Percentiles rank a stretch among this genome's conserved stretches.
Evolutionary conservation across 371 early-diverging fungal species (phyloP).

Genomic region (Chytridiales sp.): DNA sequence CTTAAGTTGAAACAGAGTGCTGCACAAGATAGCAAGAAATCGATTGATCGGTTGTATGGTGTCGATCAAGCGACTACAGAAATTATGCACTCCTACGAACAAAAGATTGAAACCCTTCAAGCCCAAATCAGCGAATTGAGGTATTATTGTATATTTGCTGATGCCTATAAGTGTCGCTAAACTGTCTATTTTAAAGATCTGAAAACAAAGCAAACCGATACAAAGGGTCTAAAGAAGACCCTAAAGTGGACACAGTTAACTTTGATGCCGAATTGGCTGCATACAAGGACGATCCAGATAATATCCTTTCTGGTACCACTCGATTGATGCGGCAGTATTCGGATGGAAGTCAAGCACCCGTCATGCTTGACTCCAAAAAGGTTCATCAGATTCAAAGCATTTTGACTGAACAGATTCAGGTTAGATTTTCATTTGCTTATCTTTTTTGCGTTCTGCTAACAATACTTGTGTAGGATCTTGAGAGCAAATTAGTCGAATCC

Average conservation of each 20-base stretch:
- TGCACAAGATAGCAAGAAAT: no score
- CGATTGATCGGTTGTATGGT: no score
- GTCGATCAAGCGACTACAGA: conserved; percentile 37
- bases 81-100: conserved; percentile 41
- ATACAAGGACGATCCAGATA: conserved; percentile 9
- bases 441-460: background rate
- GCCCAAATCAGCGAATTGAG: conserved; percentile 21
- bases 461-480: conserved; percentile 12
- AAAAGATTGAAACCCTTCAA: conserved; percentile 11
- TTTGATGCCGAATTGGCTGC: conserved; percentile 5
- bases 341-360: background rate
- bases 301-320: background rate
- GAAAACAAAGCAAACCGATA: background rate
- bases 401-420: conserved; percentile 20
- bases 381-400: conserved; percentile 4
- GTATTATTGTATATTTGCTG: no score
- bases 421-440: no score
- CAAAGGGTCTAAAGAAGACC: background rate
- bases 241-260: background rate
- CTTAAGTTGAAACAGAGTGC: no score
- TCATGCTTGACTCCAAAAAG: background rate
- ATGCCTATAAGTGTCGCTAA: no score
- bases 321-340: conserved; percentile 16
- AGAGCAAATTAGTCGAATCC: conserved; percentile 7
- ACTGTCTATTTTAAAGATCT: no score